Evolutionary conservation across 257 asterid species (phyloP).

Genomic region (Sherardia arvensis): DNA sequence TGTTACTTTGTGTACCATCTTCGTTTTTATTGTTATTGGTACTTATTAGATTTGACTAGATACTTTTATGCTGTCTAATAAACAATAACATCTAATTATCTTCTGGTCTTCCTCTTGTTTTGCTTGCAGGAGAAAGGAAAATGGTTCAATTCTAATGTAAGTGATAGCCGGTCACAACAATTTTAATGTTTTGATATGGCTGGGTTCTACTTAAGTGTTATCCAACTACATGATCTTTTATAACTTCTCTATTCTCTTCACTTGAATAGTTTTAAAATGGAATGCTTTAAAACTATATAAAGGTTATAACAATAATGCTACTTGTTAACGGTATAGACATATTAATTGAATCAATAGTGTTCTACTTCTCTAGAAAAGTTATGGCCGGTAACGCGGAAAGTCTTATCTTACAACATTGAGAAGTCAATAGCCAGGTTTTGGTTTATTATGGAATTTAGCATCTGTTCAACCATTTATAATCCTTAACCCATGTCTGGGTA

Average conservation of each 20-base stretch:
- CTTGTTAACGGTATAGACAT: neutral
- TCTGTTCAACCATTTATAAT: neutral
- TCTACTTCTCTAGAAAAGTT: neutral
- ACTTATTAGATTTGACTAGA: neutral
- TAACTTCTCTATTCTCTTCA: neutral
- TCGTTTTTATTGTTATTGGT: neutral
- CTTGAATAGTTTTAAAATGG: neutral
- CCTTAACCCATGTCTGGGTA: neutral
- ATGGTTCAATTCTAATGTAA: slow-evolving; percentile 56
- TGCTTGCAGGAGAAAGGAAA: slow-evolving; percentile 52
- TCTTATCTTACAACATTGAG: too few species aligned
- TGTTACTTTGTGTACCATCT: neutral
- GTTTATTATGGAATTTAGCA: neutral
- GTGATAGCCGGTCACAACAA: slow-evolving; percentile 16
- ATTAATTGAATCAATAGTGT: neutral
- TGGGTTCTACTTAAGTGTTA: neutral
- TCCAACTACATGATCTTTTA: neutral
- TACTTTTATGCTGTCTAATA: neutral
- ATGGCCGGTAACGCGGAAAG: neutral
- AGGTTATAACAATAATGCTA: neutral
- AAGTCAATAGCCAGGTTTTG: too few species aligned
- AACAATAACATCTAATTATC: slow-evolving; percentile 10
- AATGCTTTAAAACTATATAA: neutral
- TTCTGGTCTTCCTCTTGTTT: slow-evolving; percentile 11
- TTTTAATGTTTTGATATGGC: slow-evolving; percentile 9